Evolutionary conservation across 352 stramenopile species (phyloP), one percentile per base, ranked within the genome.

Genomic region (Phytopythium cucurbitacearum): DNA sequence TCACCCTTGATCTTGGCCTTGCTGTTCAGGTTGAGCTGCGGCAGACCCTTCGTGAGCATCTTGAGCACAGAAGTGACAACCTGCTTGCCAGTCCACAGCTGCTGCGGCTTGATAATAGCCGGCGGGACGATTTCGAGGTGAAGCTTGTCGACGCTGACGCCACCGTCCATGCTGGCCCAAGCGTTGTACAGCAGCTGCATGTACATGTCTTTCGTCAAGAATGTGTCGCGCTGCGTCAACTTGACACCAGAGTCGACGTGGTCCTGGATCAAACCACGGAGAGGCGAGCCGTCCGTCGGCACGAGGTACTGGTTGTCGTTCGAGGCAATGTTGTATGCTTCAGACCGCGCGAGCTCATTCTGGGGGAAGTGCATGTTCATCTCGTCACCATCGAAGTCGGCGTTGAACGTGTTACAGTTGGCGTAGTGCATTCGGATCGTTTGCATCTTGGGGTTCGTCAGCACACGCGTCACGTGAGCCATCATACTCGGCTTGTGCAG

Each of bases 291-390:
- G 78, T 99, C 96, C 6, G 97, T 99, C 7, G 97, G 96, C 37
- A 98, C 97, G 42, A 98, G 78, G 74, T 98, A 99, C 73, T 99
- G 97, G 61, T 99, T 83, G 67, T 99, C 94, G 50, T 98, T 99
- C 44, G 81, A 89, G 11, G 96, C 96, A 64, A 99, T 98, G 57
- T 98, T 89, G 72, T 99, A 97, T 1, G 96, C 96, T 65, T 99
- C 98, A 0, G 96, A 93, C 15, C 95, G 82, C n/a, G 94, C 96
- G 15, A 99, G 65, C 62, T 99, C 94, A 71, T 96, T 98, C 76
- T 99, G 98, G 21, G 97, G 97, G 57, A 99, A 99, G 73, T 99
- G 98, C 77, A 98, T 98, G 80, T 99, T 99, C 86, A 99, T 99
- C 84, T 99, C 98, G 73, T 99, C 98, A 60, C 98, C 98, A 74